Evolutionary conservation across 768 basidiomycete species (phyloP), one percentile per base, ranked within the genome.

Genomic region (Suillus subalutaceus): DNA sequence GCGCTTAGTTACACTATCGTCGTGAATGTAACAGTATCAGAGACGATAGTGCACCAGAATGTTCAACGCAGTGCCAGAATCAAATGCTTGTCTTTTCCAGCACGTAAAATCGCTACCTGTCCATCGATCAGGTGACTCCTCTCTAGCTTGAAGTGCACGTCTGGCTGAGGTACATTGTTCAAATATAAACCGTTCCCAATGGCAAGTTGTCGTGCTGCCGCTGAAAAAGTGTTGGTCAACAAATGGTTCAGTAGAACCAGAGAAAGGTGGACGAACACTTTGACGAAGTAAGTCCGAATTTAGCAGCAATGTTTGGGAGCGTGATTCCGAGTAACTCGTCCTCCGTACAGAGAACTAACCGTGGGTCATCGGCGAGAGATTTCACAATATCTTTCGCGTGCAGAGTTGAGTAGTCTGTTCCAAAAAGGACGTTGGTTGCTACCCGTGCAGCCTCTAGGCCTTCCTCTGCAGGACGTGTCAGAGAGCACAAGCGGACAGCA

Each of bases 71-170:
- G 65, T 43, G 75, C 84, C 10, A 94, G 70, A 48, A 93, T 82
- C 46, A 86, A 72, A 68, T 89, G 80, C 56, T 90, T 90, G 68
- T 90, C 88, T 74, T 91, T 93, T 5, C 94, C 94, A 46, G 88
- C 86, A 20, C 91, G 85, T 23, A 96, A 67, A 65, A 96, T 84
- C 20, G 83, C 87, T 8, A 94, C 71, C 59, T 80, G 83, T 12
- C 77, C 80, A 69, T 89, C 87, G n/a, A 94, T 78, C 37, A 95
- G 81, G 70, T 87, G 81, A 1, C 73, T 69, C 43, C 69, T 69
- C 9, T 74, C 68, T 18, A 91, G 71, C 38, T 74, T 83, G 60
- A 79, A 78, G 40, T 81, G 79, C 23, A 80, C 67, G 67, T 90
- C 87, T n/a, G 75, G 76, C 37, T 93, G 80, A 8, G 83, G 81